Evolutionary conservation across 2,329 filamentous ascomycete genomes (phyloP), one percentile per base, ranked within the genome.

Genomic region (Ceratocystis albifundus): DNA sequence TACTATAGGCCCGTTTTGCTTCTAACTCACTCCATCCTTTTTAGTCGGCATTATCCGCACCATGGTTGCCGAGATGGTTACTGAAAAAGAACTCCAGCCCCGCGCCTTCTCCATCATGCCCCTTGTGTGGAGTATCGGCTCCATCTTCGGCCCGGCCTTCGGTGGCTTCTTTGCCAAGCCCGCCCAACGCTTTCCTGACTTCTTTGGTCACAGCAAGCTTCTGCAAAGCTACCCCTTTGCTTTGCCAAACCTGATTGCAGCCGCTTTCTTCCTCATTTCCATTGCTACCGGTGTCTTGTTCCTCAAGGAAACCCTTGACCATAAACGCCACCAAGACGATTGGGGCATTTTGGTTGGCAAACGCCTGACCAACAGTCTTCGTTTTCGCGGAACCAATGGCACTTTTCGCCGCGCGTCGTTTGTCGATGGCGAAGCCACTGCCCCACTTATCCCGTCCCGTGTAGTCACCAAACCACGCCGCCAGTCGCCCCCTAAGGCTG

Each of bases 71-170:
- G 93, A 96, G 75, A 86, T 96, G 81, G 91, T 96, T 1, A 89
- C 90, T 0, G 86, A 94, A 74, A 90, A 83, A 74, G 88, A 91
- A 72, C 79, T 96, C 5, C 93, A 96, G 72, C 92, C 93, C 0
- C 80, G 85, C 64, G 94, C 94, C 0, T 97, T 97, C 75, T 91
- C 88, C 69, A 80, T 97, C 59, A 96, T 97, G 92, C 93, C 93
- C 3, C 77, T 97, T 17, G 89, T 84, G 41, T 97, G 90, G 88
- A 91, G 87, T 10, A 78, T 96, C 64, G 93, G 93, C 0, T 88
- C 86, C 45, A 90, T 96, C 46, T 88, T 96, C 70, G 93, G 93
- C 0, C 93, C 93, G 0, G 87, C 85, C 3, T 88, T 97, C 72
- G 93, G 93, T 32, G 93, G 93, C 3, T 86, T 90, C 69, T 84